Percentiles rank a stretch among this genome's conserved stretches.
phyloP scores from a whole-genome alignment of 495 filamentous ascomycete species.

The Talaromyces liani region DNA sequence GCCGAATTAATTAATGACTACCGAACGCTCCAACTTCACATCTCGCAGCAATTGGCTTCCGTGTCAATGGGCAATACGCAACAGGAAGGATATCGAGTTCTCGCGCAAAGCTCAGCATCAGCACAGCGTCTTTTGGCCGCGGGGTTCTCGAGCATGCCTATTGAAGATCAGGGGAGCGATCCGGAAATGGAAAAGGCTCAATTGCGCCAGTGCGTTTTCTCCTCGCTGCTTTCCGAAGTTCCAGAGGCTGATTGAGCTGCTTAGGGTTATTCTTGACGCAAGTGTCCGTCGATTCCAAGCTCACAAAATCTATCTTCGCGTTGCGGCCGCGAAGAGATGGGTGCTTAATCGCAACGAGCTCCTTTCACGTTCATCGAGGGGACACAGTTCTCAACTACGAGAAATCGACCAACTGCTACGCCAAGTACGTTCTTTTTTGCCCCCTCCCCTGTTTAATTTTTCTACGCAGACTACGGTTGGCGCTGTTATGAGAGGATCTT shows the following conservation, averaged over 20 bases:
- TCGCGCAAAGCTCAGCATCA: slow-evolving; percentile 67
- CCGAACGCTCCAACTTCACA: slow-evolving; percentile 72
- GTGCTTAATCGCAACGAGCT: slow-evolving; percentile 57
- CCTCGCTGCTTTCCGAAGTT: background rate
- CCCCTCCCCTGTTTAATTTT: background rate
- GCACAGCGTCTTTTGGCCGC: slow-evolving; percentile 68
- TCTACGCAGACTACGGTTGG: background rate
- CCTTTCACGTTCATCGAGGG: slow-evolving; percentile 41
- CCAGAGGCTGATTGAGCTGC: background rate
- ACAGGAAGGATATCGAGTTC: slow-evolving; percentile 67
- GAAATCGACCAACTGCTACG: slow-evolving; percentile 51
- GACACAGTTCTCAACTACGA: slow-evolving; percentile 52
- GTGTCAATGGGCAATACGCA: slow-evolving; percentile 59
- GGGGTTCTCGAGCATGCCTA: slow-evolving; percentile 52
- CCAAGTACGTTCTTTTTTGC: slow-evolving; percentile 40
- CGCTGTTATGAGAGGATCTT: background rate
- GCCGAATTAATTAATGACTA: slow-evolving; percentile 82
- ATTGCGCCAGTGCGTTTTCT: slow-evolving; percentile 37
- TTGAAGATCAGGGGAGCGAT: slow-evolving; percentile 44
- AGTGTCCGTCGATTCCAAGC: slow-evolving; percentile 74
- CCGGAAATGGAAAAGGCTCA: slow-evolving; percentile 68
- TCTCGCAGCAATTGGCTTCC: slow-evolving; percentile 58
- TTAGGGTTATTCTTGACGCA: slow-evolving; percentile 70
- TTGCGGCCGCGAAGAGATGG: slow-evolving; percentile 74
- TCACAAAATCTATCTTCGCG: slow-evolving; percentile 77